Evolutionary conservation across 1,284 basidiomycete genomes (phyloP).

Genomic region (Leccinum variabile): DNA sequence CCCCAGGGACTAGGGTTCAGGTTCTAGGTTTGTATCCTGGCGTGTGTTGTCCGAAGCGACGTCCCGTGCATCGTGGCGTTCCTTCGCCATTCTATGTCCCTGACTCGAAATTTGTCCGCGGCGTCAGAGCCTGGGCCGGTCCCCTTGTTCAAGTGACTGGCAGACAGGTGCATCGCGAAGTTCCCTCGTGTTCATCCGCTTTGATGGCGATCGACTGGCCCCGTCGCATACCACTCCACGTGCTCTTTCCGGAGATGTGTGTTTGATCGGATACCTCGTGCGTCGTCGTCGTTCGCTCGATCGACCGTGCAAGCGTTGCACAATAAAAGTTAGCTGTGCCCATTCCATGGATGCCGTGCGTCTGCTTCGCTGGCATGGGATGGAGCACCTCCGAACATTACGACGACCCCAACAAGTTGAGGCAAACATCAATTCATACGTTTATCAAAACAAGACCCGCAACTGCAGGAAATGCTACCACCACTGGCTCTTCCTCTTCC

Average conservation of each 20-base stretch:
- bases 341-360: not conserved
- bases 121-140: not conserved
- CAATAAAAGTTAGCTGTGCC: not conserved
- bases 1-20: not conserved
- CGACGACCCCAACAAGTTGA: too few species aligned
- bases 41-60: constrained; percentile 3
- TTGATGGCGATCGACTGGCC: not conserved
- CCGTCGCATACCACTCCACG: not conserved
- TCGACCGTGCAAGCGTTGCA: not conserved
- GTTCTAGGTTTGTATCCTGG: not conserved
- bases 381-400: too few species aligned
- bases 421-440: constrained; percentile 27
- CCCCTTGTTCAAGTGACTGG: not conserved
- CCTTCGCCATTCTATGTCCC: not conserved
- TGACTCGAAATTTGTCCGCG: not conserved
- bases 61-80: constrained; percentile 9
- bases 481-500: not conserved
- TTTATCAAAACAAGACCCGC: constrained; percentile 27
- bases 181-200: constrained; percentile 11
- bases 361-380: not conserved
- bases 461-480: too few species aligned
- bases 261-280: not conserved
- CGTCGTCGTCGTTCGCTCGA: not conserved
- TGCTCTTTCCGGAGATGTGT: not conserved
- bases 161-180: constrained; percentile 6